A percentile compares a stretch with the other conserved stretches of the same genome.
These are phyloP conservation scores for Calocybe indica DNA, from an alignment of 768 basidiomycete species.

Conservation along the genomic window DNA sequence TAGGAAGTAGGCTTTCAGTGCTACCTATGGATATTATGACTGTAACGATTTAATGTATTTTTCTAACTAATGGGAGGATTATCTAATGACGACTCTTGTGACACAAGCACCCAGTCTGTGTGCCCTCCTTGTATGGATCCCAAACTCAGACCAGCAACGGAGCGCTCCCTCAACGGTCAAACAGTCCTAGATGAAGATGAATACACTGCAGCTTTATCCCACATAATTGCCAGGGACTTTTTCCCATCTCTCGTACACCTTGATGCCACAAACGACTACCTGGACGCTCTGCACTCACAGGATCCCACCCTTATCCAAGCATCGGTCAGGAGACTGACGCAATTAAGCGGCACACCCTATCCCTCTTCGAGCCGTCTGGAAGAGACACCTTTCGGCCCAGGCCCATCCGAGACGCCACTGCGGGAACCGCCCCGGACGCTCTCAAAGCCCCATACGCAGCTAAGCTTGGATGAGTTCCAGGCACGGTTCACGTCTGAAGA, in stretches of 20 bases:
- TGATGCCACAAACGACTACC: slow-evolving; percentile 82
- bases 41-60: slow-evolving; percentile 4
- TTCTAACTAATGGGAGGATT: not conserved
- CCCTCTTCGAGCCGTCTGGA: slow-evolving; percentile 21
- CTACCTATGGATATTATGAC: slow-evolving; percentile 7
- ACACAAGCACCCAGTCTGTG: not conserved
- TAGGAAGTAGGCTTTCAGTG: no score
- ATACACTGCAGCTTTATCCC: slow-evolving; percentile 84
- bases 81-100: slow-evolving; percentile 1
- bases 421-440: slow-evolving; percentile 51
- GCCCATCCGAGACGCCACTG: slow-evolving; percentile 63
- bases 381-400: slow-evolving; percentile 57
- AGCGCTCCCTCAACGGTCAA: slow-evolving; percentile 68
- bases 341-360: slow-evolving; percentile 49
- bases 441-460: slow-evolving; percentile 47
- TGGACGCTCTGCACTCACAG: slow-evolving; percentile 70
- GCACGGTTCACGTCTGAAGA: slow-evolving; percentile 93
- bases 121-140: slow-evolving; percentile 8
- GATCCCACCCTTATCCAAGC: slow-evolving; percentile 74
- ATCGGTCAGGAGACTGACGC: slow-evolving; percentile 69
- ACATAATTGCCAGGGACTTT: slow-evolving; percentile 96
- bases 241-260: slow-evolving; percentile 91
- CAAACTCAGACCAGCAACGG: slow-evolving; percentile 16
- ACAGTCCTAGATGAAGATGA: slow-evolving; percentile 86
- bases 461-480: slow-evolving; percentile 85